A percentile compares a stretch with the other conserved stretches of the same genome.
Conservation (phyloP, 495 filamentous ascomycete genomes). For the Penicillium fimorum region DNA sequence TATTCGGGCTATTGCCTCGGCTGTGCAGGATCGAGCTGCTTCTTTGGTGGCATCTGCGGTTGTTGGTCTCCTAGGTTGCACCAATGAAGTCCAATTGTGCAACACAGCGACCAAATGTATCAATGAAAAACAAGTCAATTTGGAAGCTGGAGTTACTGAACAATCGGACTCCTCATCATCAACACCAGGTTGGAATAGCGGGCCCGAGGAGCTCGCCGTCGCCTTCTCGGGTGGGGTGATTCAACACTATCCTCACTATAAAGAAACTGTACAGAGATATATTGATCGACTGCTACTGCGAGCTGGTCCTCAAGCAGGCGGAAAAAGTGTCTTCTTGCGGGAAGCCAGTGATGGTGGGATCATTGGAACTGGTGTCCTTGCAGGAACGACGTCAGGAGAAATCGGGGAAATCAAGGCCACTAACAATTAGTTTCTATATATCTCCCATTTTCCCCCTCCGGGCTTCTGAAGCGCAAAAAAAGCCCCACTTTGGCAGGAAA, state of each 20-base stretch:
- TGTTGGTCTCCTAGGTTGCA: slow-evolving; percentile 60
- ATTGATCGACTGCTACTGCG: slow-evolving; percentile 57
- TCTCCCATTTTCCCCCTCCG: background rate
- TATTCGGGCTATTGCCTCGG: slow-evolving; percentile 54
- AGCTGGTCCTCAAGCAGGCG: slow-evolving; percentile 46
- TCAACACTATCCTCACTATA: slow-evolving; percentile 66
- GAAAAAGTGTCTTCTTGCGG: slow-evolving; percentile 55
- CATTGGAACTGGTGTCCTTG: slow-evolving; percentile 66
- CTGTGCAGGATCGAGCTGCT: slow-evolving; percentile 61
- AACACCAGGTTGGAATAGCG: slow-evolving; percentile 25
- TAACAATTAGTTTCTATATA: background rate
- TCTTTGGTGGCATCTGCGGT: slow-evolving; percentile 64
- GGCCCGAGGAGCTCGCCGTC: slow-evolving; percentile 59
- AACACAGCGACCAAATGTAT: background rate
- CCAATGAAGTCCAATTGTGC: slow-evolving; percentile 52
- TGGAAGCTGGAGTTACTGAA: slow-evolving; percentile 5
- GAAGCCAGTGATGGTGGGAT: slow-evolving; percentile 71
- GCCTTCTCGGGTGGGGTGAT: slow-evolving; percentile 74
- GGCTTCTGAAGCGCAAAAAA: background rate
- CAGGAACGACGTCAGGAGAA: slow-evolving; percentile 42
- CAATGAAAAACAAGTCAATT: background rate
- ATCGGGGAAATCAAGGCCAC: slow-evolving; percentile 28
- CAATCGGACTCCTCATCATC: slow-evolving; percentile 8
- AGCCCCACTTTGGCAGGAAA: background rate
- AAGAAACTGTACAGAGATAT: slow-evolving; percentile 58